Evolutionary conservation across 2,329 filamentous ascomycete species (phyloP), one percentile per base, ranked within the genome.

Genomic region (Penicillium sumatraense): DNA sequence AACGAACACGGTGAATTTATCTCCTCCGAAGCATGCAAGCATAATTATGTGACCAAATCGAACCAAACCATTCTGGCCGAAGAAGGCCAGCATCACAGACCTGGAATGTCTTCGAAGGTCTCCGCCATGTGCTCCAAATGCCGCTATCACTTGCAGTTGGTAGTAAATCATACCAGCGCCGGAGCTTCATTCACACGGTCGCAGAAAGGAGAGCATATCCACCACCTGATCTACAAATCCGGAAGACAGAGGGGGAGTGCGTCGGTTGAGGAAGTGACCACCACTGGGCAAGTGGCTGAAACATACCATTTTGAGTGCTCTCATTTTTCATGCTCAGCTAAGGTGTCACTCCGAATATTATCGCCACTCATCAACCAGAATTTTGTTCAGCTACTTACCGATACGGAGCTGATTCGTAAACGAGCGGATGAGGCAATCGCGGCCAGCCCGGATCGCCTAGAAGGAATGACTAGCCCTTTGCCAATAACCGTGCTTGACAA

Each of bases 51-150:
- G 41, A 75, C 75, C 42, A 89, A 89, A 67, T 58, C 73, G 18
- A 75, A 78, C 42, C 85, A 88, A 69, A 84, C 81, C 51, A 69
- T 75, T 27, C 67, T 81, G 23, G 78, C 81, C 5, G 68, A 69
- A 10, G 68, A 75, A 40, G 74, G 74, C 16, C 69, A 74, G 48
- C 68, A 66, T 55, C 72, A 72, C 42, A 65, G 53, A 16, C 69
- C 73, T 10, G 78, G 81, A 53, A 78, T 79, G 2, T 67, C 78
- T 44, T 86, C 83, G 67, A 84, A 80, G 61, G 76, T 88, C 24
- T 82, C 86, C 14, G 80, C 85, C 3, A 80, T 85, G 60, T 90
- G 88, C 71, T 73, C 78, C 53, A 78, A 76, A 56, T 90, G 88
- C 68, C 82, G 84, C 49, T 79, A 80, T 65, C 87, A 90, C 71